A percentile compares a stretch with the other conserved stretches of the same genome.
Evolutionary conservation across 116 monocot species (phyloP).

Genomic region (Papilionanthe hybrid): DNA sequence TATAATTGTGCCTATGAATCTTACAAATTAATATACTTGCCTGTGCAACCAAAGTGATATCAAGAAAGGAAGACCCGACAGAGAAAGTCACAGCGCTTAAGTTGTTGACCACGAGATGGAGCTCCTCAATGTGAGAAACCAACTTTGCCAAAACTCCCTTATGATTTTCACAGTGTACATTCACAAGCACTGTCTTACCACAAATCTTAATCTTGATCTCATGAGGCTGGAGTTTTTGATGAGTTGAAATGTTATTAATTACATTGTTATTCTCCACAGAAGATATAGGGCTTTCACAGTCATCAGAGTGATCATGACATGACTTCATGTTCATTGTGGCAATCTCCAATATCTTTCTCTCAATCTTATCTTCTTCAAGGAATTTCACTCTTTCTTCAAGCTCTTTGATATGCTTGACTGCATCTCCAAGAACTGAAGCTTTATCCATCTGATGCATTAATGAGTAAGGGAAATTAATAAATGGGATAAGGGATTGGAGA

Average conservation of each 20-base stretch:
- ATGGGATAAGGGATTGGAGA: background rate
- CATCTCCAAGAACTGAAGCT: constrained; percentile 36
- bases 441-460: constrained; percentile 22
- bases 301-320: too few species aligned
- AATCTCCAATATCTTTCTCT: constrained; percentile 16
- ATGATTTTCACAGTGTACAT: constrained; percentile 29
- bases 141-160: constrained; percentile 26
- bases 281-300: background rate
- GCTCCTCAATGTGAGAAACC: constrained; percentile 21
- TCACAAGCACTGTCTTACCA: constrained; percentile 19
- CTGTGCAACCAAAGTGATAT: constrained; percentile 26
- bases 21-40: background rate
- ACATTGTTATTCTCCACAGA: background rate
- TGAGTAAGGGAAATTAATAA: background rate
- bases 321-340: constrained; percentile 11
- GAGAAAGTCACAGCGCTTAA: constrained; percentile 19
- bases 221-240: background rate
- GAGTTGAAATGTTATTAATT: background rate
- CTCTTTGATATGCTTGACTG: constrained; percentile 26
- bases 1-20: background rate
- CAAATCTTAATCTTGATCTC: constrained; percentile 25
- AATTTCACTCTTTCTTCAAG: constrained; percentile 26
- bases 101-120: constrained; percentile 19
- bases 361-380: constrained; percentile 10
- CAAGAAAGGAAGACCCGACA: background rate